Percentiles rank a stretch among this genome's conserved stretches.
These are phyloP conservation scores for Vanrija humicola DNA, from an alignment of 1,284 basidiomycete genomes.

Conservation along the genomic window DNA sequence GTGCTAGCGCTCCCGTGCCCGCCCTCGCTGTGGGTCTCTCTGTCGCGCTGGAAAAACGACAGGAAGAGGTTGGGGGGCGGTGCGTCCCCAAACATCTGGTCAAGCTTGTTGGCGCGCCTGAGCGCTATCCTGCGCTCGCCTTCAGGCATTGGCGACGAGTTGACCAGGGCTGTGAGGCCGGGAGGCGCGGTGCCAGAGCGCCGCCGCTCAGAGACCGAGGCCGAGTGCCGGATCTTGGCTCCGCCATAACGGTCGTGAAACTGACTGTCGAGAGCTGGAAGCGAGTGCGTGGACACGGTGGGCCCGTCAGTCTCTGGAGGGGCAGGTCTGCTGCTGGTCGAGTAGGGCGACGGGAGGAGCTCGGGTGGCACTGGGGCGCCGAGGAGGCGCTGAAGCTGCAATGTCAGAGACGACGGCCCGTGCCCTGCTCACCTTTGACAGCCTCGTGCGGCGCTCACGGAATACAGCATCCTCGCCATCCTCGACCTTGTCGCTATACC, in stretches of 20 bases:
- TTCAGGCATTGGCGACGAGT: constrained; percentile 5
- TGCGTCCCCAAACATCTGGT: constrained; percentile 31
- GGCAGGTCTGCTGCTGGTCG: not conserved
- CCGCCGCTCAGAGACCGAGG: no score
- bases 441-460: constrained; percentile 21
- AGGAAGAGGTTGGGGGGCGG: constrained; percentile 26
- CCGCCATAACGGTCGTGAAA: no score
- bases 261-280: no score
- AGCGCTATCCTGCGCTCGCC: constrained; percentile 36
- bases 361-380: constrained; percentile 23
- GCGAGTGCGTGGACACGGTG: no score
- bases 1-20: not conserved
- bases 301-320: not conserved
- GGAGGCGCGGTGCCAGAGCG: no score
- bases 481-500: not conserved
- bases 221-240: no score
- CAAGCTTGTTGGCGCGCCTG: constrained; percentile 30
- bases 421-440: constrained; percentile 23
- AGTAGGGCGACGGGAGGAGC: constrained; percentile 1
- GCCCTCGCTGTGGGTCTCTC: not conserved
- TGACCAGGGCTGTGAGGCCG: not conserved
- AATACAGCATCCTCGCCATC: constrained; percentile 17
- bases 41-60: not conserved
- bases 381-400: constrained; percentile 26
- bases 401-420: not conserved